Conservation (phyloP, 2,329 filamentous ascomycete genomes). For the Calonectria henricotiae region DNA sequence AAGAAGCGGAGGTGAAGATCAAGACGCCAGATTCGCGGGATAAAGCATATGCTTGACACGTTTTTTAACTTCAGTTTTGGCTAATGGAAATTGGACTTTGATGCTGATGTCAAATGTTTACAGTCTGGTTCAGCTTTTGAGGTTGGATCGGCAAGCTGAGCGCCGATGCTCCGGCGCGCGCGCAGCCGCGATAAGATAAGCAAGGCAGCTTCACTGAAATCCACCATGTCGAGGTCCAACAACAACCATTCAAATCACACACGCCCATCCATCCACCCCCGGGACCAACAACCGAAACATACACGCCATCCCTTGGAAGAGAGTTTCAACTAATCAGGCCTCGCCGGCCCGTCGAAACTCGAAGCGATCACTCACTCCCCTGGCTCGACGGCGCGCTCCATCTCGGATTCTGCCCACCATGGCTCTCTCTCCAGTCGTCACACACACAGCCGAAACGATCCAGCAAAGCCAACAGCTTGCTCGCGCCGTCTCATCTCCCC, state of each 20-base stretch:
- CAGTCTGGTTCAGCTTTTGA: neutral
- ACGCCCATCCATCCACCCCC: conserved; percentile 1
- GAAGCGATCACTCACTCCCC: neutral
- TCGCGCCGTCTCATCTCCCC: conserved; percentile 62
- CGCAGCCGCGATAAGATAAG: conserved; percentile 29
- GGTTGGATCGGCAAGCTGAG: conserved; percentile 15
- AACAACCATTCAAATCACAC: neutral
- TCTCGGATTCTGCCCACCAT: conserved; percentile 53
- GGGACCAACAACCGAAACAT: neutral
- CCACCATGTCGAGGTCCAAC: conserved; percentile 6
- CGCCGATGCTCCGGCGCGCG: conserved; percentile 33
- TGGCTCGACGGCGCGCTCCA: conserved; percentile 1
- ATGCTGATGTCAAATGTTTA: neutral
- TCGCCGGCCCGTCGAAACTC: neutral
- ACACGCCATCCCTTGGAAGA: neutral
- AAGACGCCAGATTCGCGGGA: neutral
- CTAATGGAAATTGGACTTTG: neutral
- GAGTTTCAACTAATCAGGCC: neutral
- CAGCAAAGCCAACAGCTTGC: conserved; percentile 53
- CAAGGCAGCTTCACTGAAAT: conserved; percentile 18
- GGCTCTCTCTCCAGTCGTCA: conserved; percentile 66
- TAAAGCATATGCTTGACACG: neutral
- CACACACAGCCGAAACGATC: conserved; percentile 57
- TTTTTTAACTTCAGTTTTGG: neutral
- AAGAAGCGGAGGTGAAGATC: neutral